Conservation (phyloP, 2,329 filamentous ascomycete species). For the Botrytis cinerea region DNA sequence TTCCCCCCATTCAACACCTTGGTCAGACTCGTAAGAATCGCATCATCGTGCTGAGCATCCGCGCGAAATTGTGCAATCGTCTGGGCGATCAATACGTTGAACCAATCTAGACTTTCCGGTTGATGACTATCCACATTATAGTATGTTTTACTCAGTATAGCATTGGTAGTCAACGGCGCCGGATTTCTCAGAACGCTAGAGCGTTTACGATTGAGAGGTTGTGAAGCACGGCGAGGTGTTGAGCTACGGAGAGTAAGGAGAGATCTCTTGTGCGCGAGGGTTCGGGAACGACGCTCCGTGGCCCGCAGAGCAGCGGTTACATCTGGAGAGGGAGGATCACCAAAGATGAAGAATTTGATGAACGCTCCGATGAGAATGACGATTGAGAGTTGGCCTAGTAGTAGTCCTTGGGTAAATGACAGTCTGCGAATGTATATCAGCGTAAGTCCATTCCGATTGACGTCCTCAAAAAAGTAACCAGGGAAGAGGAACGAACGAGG, state of each 20-base stretch:
- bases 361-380: slow-evolving; percentile 89
- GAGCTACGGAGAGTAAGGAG: slow-evolving; percentile 60
- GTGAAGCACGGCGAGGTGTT: slow-evolving; percentile 43
- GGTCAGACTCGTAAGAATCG: slow-evolving; percentile 81
- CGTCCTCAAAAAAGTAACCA: slow-evolving; percentile 2
- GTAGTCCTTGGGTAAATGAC: slow-evolving; percentile 90
- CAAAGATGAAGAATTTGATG: slow-evolving; percentile 99
- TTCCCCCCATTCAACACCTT: slow-evolving; percentile 83
- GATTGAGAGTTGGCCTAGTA: slow-evolving; percentile 90
- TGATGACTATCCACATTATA: slow-evolving; percentile 96
- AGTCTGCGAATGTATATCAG: slow-evolving; percentile 53
- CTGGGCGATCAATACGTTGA: slow-evolving; percentile 95
- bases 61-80: slow-evolving; percentile 93
- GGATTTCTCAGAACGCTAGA: slow-evolving; percentile 73
- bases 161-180: slow-evolving; percentile 81
- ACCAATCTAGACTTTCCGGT: slow-evolving; percentile 96
- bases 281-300: slow-evolving; percentile 71
- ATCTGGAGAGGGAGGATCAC: slow-evolving; percentile 83
- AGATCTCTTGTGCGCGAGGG: slow-evolving; percentile 74
- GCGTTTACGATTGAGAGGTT: slow-evolving; percentile 60
- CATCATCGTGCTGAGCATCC: slow-evolving; percentile 88
- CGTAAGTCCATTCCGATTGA: slow-evolving; percentile 10
- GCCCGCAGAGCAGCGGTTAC: slow-evolving; percentile 75
- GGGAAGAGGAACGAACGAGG: slow-evolving; percentile 44
- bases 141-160: slow-evolving; percentile 94